Evolutionary conservation across 306 rosid genomes (phyloP).

Genomic region (Mimosa bimucronata): DNA sequence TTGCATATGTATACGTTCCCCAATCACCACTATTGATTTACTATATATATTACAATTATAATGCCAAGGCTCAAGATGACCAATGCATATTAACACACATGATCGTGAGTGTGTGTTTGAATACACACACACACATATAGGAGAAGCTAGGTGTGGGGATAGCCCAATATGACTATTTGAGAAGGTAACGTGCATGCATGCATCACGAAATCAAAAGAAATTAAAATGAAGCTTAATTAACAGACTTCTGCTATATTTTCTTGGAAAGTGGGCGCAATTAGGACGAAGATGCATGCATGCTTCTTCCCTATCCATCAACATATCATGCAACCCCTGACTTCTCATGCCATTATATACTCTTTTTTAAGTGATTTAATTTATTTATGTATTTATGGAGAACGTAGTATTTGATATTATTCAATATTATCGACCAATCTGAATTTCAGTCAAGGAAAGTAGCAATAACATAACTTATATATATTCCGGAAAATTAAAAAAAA

Average conservation of each 20-base stretch:
- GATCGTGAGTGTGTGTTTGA: neutral
- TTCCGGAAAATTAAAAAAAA: no score
- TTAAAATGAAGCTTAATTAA: neutral
- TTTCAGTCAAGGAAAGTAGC: neutral
- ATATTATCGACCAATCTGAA: neutral
- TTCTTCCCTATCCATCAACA: neutral
- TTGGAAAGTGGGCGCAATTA: neutral
- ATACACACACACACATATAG: no score
- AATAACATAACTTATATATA: neutral
- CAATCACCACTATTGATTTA: neutral
- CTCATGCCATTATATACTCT: neutral
- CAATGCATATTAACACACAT: neutral
- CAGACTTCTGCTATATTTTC: neutral
- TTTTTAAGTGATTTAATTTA: no score
- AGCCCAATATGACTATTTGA: neutral
- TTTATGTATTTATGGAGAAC: neutral
- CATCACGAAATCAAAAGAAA: neutral
- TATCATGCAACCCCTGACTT: no score
- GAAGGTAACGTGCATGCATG: constrained; percentile 7
- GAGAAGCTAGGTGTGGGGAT: neutral
- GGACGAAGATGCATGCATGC: constrained; percentile 20
- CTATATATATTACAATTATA: neutral
- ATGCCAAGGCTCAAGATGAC: neutral
- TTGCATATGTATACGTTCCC: neutral
- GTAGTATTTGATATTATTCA: neutral